Evolutionary conservation across 306 rosid genomes (phyloP), one percentile per base, ranked within the genome.

Genomic region (Ammopiptanthus mongolicus): DNA sequence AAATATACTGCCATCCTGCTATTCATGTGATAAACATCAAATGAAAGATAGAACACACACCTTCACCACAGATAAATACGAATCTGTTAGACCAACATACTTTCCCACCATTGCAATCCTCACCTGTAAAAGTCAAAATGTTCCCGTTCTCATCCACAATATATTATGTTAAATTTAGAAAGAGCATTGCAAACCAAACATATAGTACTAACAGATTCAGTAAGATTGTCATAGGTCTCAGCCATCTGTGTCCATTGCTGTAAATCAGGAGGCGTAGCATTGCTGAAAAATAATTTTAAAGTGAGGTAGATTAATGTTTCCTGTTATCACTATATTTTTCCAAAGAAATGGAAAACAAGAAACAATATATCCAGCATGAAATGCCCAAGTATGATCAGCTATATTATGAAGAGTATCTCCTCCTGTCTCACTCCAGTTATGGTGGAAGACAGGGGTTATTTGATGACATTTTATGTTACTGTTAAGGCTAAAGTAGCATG

Each of bases 21-120:
- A 46, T 17, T 68, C 60, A 73, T 55, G 39, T 13, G 33, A 81
- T 60, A 73, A 50, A 73, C 64, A 72, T 37, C 29, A 36, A 71
- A 33, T 21, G 46, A 82, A 80, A 74, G 78, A 57, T 48, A 67
- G 14, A 62, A 64, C 78, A 37, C 78, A 37, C 69, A 95, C 99
- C 99, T 95, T 95, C 52, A 95, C 86, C 76, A 95, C 99, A 70
- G 99, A 95, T 74, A 95, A 87, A 85, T 95, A 95, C n/a, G 99
- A 95, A 87, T 95, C 99, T 15, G 92, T 61, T 67, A 92, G 90
- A 84, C 97, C 98, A 77, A 95, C 96, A 80, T 95, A 95, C 81
- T 95, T 95, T 72, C 99, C 99, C 31, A 95, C 99, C 99, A 95
- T 85, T 14, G 99, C 99, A 83, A 95, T 92, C 81, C 87, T 90